Evolutionary conservation across 352 stramenopile species (phyloP), one percentile per base, ranked within the genome.

Genomic region (Phytopythium kandeliae): DNA sequence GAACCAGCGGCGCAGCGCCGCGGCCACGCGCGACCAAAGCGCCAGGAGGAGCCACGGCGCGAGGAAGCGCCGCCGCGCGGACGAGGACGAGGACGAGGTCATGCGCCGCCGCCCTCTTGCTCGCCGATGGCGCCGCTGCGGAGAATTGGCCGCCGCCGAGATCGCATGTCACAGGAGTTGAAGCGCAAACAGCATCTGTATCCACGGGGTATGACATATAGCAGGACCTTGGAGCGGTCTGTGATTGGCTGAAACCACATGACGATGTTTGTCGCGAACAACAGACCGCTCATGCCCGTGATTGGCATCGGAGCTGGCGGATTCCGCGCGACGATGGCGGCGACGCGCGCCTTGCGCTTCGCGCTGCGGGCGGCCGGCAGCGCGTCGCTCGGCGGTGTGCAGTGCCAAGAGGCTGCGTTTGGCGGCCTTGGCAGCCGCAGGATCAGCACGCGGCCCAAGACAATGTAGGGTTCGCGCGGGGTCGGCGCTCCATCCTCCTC

Each of bases 21-120:
- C n/a, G 15, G 41, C 53, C 34, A 50, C 21, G 2, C 59, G 34
- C 13, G 46, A 49, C 66, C 62, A 74, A 49, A 63, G 64, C 30
- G 69, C n/a, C 36, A 74, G 47, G 6, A 74, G n/a, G 9, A 74
- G 53, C 59, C 59, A 71, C 59, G 66, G 49, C 19, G 66, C 35
- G 24, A 46, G 48, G 46, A 3, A 28, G 31, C 34, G 48, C 7
- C 35, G 35, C 34, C 36, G 34, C 30, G 22, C 11, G 5, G 46
- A 2, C n/a, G 30, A 10, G 17, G 25, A 22, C 17, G 30, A 24
- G 45, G 43, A n/a, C n/a, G n/a, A n/a, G n/a, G n/a, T n/a, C n/a
- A n/a, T n/a, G n/a, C n/a, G n/a, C n/a, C n/a, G n/a, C n/a, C n/a
- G n/a, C n/a, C n/a, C n/a, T n/a, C n/a, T n/a, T n/a, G n/a, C n/a